phyloP scores from a whole-genome alignment of 257 asterid genomes.

The Przewalskia tangutica region DNA sequence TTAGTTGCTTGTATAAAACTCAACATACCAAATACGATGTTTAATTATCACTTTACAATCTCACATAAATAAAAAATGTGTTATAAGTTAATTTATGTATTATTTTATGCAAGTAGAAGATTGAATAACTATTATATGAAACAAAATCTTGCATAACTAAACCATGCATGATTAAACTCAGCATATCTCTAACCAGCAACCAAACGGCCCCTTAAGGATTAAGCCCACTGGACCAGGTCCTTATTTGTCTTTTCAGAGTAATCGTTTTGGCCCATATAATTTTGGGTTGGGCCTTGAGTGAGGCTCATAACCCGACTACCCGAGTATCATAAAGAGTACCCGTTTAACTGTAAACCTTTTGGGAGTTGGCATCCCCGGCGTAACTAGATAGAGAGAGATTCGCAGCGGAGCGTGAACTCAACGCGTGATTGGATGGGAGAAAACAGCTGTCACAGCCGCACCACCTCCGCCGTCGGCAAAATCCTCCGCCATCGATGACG shows the following conservation, averaged over 20 bases:
- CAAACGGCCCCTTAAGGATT: not conserved
- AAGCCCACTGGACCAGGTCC: not conserved
- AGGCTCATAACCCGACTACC: not conserved
- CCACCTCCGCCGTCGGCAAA: not conserved
- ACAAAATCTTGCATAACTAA: too few species aligned
- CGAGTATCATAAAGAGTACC: not conserved
- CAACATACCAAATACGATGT: too few species aligned
- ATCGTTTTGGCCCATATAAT: not conserved
- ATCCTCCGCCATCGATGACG: constrained; percentile 47
- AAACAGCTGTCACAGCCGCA: constrained; percentile 25
- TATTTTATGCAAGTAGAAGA: too few species aligned
- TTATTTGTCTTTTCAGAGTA: not conserved
- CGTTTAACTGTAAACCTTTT: not conserved
- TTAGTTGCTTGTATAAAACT: too few species aligned
- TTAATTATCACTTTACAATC: too few species aligned
- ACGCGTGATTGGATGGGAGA: constrained; percentile 49
- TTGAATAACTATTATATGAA: too few species aligned
- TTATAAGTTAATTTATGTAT: too few species aligned
- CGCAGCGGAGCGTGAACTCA: not conserved
- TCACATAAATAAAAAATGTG: too few species aligned
- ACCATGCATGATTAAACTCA: too few species aligned
- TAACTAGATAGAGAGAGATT: not conserved
- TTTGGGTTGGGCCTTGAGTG: not conserved
- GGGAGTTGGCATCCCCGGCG: not conserved
- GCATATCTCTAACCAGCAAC: too few species aligned